These are phyloP conservation scores for Antitrichia curtipendula DNA, from an alignment of 225 moss, liverwort and hornwort genomes.

Conservation along the genomic window DNA sequence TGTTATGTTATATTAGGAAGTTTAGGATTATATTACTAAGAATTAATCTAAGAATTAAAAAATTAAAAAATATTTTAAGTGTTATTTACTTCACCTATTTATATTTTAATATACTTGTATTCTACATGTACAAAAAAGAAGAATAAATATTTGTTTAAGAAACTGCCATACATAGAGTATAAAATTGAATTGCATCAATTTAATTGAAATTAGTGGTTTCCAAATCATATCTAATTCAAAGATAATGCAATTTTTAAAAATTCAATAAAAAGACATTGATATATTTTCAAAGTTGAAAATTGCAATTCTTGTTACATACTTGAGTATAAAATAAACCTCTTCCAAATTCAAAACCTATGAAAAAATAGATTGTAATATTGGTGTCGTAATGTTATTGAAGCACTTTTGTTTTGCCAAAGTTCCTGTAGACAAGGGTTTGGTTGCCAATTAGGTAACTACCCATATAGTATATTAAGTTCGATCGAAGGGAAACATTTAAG, in stretches of 20 bases:
- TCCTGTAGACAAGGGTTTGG: no score
- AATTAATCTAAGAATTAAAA: background rate
- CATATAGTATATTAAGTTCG: no score
- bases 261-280: background rate
- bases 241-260: background rate
- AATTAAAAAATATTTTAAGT: background rate
- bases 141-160: background rate
- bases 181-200: background rate
- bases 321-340: background rate
- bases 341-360: background rate
- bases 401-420: background rate
- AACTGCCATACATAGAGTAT: no score
- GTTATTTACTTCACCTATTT: accelerated
- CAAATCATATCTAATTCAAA: background rate
- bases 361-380: background rate
- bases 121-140: background rate
- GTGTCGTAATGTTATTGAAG: no score
- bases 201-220: background rate
- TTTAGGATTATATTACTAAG: background rate
- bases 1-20: background rate
- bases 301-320: background rate
- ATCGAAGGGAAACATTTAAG: no score
- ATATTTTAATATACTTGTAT: background rate
- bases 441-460: no score
- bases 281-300: background rate